Percentiles rank a stretch among this genome's conserved stretches.
Conservation (phyloP, 768 basidiomycete species). For the Cyathus striatus region DNA sequence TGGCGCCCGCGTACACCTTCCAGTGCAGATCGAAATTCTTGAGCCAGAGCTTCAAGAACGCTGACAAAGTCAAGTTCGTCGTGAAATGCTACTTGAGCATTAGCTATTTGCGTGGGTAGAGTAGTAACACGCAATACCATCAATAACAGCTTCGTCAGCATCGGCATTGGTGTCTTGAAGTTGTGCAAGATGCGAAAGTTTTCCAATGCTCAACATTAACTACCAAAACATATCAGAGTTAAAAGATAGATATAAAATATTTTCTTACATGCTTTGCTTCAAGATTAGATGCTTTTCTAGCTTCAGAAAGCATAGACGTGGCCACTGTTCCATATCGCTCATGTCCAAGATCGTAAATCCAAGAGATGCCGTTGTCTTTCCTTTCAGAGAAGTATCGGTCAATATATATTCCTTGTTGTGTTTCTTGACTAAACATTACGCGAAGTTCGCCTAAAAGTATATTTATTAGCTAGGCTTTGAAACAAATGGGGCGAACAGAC, state of each 20-base stretch:
- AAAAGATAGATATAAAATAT: conserved; percentile 9
- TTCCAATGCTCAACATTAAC: conserved; percentile 90
- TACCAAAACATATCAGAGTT: conserved; percentile 23
- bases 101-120: not conserved
- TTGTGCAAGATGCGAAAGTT: conserved; percentile 77
- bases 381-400: conserved; percentile 66
- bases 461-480: conserved; percentile 1
- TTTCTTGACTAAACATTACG: conserved; percentile 75
- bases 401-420: conserved; percentile 54
- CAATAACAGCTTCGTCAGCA: conserved; percentile 47
- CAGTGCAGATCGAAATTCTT: conserved; percentile 52
- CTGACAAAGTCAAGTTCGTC: conserved; percentile 84
- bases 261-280: conserved; percentile 71
- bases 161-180: conserved; percentile 52
- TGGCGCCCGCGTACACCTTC: conserved; percentile 49
- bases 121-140: conserved; percentile 35
- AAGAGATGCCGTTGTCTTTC: conserved; percentile 61
- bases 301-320: conserved; percentile 55
- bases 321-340: conserved; percentile 63
- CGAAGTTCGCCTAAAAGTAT: conserved; percentile 63
- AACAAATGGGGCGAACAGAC: conserved; percentile 29
- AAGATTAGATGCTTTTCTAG: conserved; percentile 50
- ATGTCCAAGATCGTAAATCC: conserved; percentile 84
- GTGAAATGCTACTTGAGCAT: conserved; percentile 61
- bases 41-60: conserved; percentile 67